Conservation (phyloP, 768 basidiomycete genomes). For the Psilocybe tampanensis region DNA sequence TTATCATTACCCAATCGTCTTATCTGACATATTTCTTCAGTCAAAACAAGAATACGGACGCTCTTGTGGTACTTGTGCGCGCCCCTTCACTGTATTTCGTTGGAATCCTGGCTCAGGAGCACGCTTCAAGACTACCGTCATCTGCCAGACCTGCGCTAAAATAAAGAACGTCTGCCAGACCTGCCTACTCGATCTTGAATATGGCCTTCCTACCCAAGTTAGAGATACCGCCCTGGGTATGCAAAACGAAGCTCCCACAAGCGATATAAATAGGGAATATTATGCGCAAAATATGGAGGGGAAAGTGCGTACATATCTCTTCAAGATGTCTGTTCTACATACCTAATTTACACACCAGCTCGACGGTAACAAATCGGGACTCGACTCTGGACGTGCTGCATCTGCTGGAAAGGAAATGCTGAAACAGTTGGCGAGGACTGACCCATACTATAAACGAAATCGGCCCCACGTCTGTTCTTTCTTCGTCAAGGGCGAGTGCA, state of each 20-base stretch:
- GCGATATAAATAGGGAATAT: constrained; percentile 96
- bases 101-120: constrained; percentile 97
- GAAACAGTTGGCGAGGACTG: constrained; percentile 90
- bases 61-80: constrained; percentile 96
- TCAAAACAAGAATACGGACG: constrained; percentile 96
- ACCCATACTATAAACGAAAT: constrained; percentile 98
- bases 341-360: constrained; percentile 44
- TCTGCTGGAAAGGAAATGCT: constrained; percentile 96
- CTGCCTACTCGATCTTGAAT: constrained; percentile 95
- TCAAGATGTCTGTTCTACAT: not conserved
- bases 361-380: constrained; percentile 66
- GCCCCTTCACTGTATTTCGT: constrained; percentile 96
- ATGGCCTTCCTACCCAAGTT: constrained; percentile 94
- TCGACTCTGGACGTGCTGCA: constrained; percentile 62
- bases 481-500: constrained; percentile 95
- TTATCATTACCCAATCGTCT: not conserved
- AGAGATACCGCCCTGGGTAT: constrained; percentile 91
- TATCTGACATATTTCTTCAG: constrained; percentile 42
- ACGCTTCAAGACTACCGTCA: constrained; percentile 95
- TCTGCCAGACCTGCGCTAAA: constrained; percentile 97
- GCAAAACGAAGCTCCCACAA: constrained; percentile 88
- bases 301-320: constrained; percentile 52
- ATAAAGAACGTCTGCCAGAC: constrained; percentile 98
- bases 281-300: constrained; percentile 91
- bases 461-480: constrained; percentile 93